Base-by-base conservation (phyloP, 805 yeast genomes). In the Suhomyces vadensis region DNA sequence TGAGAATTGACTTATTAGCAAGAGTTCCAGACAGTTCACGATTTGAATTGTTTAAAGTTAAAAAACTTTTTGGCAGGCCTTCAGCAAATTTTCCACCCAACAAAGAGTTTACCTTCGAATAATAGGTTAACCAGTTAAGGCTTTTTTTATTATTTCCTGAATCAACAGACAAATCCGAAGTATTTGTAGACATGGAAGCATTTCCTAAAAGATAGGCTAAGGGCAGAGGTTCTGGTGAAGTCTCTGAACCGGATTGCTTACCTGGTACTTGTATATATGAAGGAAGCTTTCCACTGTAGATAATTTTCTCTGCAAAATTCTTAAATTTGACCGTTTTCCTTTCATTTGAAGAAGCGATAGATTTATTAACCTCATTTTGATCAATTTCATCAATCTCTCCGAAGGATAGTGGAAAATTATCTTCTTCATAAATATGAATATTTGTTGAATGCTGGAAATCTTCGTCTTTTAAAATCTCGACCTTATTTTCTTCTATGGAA, bases 1-100 rank as follows among this genome's bases (percentile, higher is more conserved):
- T 63, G 24, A 65, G 48, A 16, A 65, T 65, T 7, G 70, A 60
- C 21, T 29, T 33, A 23, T 25, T 25, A 13, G 19, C 16, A 5
- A 26, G 13, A 11, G 31, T 29, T 41, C 14, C 37, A 9, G 11
- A 13, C 25, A 35, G 23, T 17, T 20, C 24, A 7, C 37, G 25
- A 11, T 14, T 35, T 1, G 37, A 35, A 14, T 33, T 33, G 37
- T n/a, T n/a, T n/a, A n/a, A n/a, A n/a, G n/a, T n/a, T n/a, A n/a
- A n/a, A n/a, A n/a, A n/a, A n/a, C n/a, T n/a, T n/a, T n/a, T n/a
- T n/a, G n/a, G n/a, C n/a, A n/a, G n/a, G n/a, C n/a, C n/a, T n/a
- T n/a, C n/a, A n/a, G n/a, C n/a, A n/a, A n/a, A n/a, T n/a, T n/a
- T n/a, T n/a, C n/a, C n/a, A n/a, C n/a, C n/a, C n/a, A n/a, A n/a